phyloP scores from a whole-genome alignment of 2,329 filamentous ascomycete genomes.

The Colletotrichum zoysiae region DNA sequence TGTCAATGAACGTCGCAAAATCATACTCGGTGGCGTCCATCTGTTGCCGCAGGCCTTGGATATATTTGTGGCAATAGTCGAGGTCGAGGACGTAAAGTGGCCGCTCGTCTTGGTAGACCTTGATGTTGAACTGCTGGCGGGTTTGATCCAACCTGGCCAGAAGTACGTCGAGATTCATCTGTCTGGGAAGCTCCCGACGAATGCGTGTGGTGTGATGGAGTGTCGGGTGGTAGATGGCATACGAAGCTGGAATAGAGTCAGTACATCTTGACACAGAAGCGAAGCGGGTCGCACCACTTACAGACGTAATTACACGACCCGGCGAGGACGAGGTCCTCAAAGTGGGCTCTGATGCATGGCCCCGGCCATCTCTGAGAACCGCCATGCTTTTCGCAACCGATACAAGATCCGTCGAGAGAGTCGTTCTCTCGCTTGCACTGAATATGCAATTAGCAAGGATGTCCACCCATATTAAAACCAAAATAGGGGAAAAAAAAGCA shows the following conservation, averaged over 20 bases:
- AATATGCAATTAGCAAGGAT: neutral
- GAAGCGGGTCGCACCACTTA: slow-evolving; percentile 43
- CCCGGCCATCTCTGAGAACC: slow-evolving; percentile 35
- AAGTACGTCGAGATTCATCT: slow-evolving; percentile 54
- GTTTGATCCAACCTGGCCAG: slow-evolving; percentile 53
- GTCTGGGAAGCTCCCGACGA: slow-evolving; percentile 54
- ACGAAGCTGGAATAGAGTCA: slow-evolving; percentile 51
- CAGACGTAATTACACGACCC: slow-evolving; percentile 60
- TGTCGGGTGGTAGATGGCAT: slow-evolving; percentile 56
- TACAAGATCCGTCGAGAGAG: slow-evolving; percentile 25
- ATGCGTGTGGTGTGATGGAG: slow-evolving; percentile 51
- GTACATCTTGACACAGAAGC: neutral
- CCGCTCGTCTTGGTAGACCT: slow-evolving; percentile 55
- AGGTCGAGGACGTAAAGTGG: slow-evolving; percentile 57
- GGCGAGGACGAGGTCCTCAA: slow-evolving; percentile 57
- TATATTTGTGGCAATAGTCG: slow-evolving; percentile 55
- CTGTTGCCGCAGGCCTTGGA: slow-evolving; percentile 53
- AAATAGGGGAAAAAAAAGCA: too few relatives aligned
- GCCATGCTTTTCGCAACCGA: slow-evolving; percentile 32
- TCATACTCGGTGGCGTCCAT: slow-evolving; percentile 54
- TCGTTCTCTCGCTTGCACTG: slow-evolving; percentile 34
- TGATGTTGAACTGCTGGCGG: slow-evolving; percentile 57
- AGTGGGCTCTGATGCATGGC: slow-evolving; percentile 57
- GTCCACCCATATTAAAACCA: too few relatives aligned
- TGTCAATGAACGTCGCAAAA: slow-evolving; percentile 58